phyloP scores from a whole-genome alignment of 208 protist species.

The Histomonas meleagridis region DNA sequence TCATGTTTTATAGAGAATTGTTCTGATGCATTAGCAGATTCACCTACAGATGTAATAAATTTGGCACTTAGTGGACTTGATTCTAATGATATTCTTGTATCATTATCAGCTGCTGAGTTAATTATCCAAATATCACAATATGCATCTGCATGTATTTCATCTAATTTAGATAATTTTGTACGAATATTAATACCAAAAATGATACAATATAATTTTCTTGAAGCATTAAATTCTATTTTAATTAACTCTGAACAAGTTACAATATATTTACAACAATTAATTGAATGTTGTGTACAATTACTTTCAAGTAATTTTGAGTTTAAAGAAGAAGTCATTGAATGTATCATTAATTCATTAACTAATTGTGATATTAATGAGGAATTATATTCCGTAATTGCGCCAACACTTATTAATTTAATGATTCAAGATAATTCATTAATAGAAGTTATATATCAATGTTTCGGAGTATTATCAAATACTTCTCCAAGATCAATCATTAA shows the following conservation, averaged over 20 bases:
- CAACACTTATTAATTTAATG: background rate
- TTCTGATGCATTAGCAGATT: background rate
- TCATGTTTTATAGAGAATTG: background rate
- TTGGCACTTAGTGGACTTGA: background rate
- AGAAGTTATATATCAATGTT: background rate
- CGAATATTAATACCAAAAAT: background rate
- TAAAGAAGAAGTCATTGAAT: background rate
- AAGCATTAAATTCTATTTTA: background rate
- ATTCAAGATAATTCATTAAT: background rate
- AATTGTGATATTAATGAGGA: background rate
- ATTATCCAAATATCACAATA: background rate
- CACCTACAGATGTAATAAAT: background rate
- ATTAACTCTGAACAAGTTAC: background rate
- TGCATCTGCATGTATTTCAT: background rate
- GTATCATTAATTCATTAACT: background rate
- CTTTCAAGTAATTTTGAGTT: background rate
- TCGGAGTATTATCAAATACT: background rate
- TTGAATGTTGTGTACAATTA: background rate
- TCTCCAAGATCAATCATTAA: background rate
- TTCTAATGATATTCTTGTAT: background rate
- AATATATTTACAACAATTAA: background rate
- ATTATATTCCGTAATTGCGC: background rate
- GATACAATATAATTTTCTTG: background rate
- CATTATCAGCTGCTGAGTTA: background rate
- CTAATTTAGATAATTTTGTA: background rate